Base-by-base conservation (phyloP, 2,329 filamentous ascomycete genomes). In the Alternaria triticina region DNA sequence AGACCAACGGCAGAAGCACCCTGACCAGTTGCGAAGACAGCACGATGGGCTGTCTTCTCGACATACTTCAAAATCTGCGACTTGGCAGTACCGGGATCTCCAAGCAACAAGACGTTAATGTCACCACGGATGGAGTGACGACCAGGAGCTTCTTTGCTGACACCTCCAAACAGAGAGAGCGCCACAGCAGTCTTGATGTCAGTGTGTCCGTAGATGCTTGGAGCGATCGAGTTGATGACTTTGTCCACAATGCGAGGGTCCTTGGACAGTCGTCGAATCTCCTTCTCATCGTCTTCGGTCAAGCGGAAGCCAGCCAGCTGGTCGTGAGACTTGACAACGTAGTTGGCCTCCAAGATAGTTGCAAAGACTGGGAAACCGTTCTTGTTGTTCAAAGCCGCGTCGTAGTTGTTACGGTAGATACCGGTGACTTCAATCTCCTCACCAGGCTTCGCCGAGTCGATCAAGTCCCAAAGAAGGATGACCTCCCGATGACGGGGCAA, bases 281-380 rank as follows among this genome's bases (percentile, higher is more conserved):
- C 85, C 22, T 93, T 91, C 82, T 98, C 96, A 75, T 99, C 96
- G 74, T 97, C 91, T 76, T 98, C 95, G 0, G 93, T 98, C 76
- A 99, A 86, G 64, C 94, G 89, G 86, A 99, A 99, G 60, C 96
- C 96, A 74, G 96, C 96, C 64, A 99, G 90, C 82, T 99, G 94
- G 79, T 99, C 96, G 77, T 99, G 96, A 0, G 95, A 91, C 81
- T 99, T 99, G 81, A 98, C 90, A 6, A 98, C 89, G 71, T 99
- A 94, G 81, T 99, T 99, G 25, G 96, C 96, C 81, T 99, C 96
- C 5, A 99, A 87, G 62, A 99, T 96, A 0, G 96, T 99, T 5
- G 96, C 95, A 80, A 99, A 99, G 36, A 99, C 96, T 0, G 96
- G 96, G 82, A 99, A 98, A 5, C 96, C 96, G 77, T 98, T 99